Percentiles rank a stretch among this genome's conserved stretches.
Conservation (phyloP, 176 grass and related monocot species). For the Carex kokanica region DNA sequence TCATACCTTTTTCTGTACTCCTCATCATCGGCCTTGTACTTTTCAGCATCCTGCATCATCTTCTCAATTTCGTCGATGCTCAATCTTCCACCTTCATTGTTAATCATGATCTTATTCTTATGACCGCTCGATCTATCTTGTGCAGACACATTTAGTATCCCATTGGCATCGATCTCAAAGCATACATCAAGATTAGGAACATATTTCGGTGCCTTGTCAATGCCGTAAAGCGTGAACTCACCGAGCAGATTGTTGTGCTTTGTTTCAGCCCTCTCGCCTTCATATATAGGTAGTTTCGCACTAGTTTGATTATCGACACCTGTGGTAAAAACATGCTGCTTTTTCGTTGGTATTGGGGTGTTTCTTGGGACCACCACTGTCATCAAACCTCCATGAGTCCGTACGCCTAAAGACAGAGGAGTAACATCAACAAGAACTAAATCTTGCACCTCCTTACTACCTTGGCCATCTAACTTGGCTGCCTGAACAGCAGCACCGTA, state of each 20-base stretch:
- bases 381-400: slow-evolving; percentile 44
- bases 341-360: slow-evolving; percentile 67
- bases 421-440: slow-evolving; percentile 61
- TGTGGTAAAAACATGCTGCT: background rate
- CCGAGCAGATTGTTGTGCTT: no score
- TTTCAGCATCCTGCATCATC: no score
- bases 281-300: no score
- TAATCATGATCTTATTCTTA: no score
- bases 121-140: no score
- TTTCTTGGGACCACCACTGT: slow-evolving; percentile 52
- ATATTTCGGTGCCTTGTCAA: no score
- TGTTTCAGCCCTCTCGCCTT: no score
- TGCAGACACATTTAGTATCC: background rate
- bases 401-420: slow-evolving; percentile 55
- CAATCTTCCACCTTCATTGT: no score
- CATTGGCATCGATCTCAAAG: background rate
- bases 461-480: slow-evolving; percentile 48
- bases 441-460: slow-evolving; percentile 52
- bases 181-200: background rate
- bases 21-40: background rate
- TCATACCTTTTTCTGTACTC: background rate
- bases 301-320: no score
- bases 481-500: slow-evolving; percentile 66
- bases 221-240: no score
- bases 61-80: no score